Evolutionary conservation across 345 rosid species (phyloP), one percentile per base, ranked within the genome.

Genomic region (Brassica carinata): DNA sequence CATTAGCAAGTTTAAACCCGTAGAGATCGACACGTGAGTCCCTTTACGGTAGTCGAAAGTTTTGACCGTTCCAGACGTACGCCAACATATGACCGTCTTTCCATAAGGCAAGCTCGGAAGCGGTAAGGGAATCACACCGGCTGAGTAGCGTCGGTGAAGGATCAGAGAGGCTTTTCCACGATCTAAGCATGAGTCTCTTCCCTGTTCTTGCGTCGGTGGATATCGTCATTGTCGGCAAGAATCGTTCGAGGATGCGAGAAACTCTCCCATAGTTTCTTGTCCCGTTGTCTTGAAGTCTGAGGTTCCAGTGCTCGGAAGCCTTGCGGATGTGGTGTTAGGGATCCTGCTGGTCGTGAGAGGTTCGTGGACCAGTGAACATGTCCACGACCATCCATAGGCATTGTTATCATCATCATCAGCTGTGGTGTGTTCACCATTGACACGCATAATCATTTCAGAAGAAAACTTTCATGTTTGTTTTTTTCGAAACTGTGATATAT

Each of bases 141-240:
- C 13, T 5, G 89, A 71, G 72, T 81, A 90, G 27, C 69, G 67
- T 55, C 90, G 58, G 59, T 5, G 89, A 78, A 64, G 89, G 94
- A 85, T 90, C 94, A 33, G 83, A 85, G 26, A 26, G 77, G 76
- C 29, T 80, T 80, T 76, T 87, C 89, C 89, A 90, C 4, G 94
- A 88, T 43, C 79, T 81, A 3, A 88, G 34, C 72, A 36, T 40
- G 30, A 34, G 62, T 30, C 48, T 80, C 82, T 69, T 43, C 1
- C 87, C 81, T 0, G 82, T 82, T 71, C 31, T 82, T n/a, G 23
- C 5, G 30, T 79, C 67, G 23, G 72, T 51, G 27, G 75, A 19
- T 18, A 90, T 48, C 23, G 3, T 82, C 93, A 87, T 87, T 3
- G 40, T 72, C 6, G 77, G 78, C 62, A 83, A 30, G 18, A 74